phyloP scores from a whole-genome alignment of 2,329 filamentous ascomycete species.

The Tolypocladium guangdongense region DNA sequence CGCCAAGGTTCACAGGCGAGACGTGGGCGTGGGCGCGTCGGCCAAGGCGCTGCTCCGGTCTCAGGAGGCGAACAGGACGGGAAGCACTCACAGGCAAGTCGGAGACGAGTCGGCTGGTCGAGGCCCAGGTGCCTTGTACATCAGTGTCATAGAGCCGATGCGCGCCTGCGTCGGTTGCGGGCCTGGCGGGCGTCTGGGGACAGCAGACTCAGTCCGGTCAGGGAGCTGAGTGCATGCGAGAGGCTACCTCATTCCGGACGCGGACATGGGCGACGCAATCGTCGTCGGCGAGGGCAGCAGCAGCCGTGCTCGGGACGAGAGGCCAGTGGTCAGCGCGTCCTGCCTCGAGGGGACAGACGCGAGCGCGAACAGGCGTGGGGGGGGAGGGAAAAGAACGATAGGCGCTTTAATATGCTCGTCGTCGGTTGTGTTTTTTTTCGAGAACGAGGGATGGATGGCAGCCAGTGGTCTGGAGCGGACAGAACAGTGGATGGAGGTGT shows the following conservation, averaged over 20 bases:
- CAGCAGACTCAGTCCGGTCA: conserved; percentile 40
- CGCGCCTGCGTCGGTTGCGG: conserved; percentile 12
- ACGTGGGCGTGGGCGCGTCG: neutral
- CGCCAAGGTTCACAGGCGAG: neutral
- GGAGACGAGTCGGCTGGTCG: conserved; percentile 47
- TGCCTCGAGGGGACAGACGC: neutral
- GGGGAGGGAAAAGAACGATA: neutral
- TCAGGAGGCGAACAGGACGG: conserved; percentile 1
- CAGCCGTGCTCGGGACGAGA: neutral
- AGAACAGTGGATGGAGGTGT: conserved; percentile 1
- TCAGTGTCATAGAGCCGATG: conserved; percentile 23
- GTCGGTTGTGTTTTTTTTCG: conserved; percentile 3
- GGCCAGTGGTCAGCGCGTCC: neutral
- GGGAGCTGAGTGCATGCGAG: conserved; percentile 46
- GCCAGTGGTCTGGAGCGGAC: conserved; percentile 1
- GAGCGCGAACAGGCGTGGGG: neutral
- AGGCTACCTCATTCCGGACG: conserved; percentile 47
- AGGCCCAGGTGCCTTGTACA: conserved; percentile 45
- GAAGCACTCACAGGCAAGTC: conserved; percentile 37
- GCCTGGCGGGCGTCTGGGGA: conserved; percentile 11
- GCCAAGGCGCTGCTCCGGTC: neutral
- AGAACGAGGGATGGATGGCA: neutral
- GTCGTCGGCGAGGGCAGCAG: conserved; percentile 3
- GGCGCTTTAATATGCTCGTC: neutral
- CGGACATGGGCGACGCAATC: conserved; percentile 1